Base-by-base conservation (phyloP, 495 filamentous ascomycete genomes). In the Tuber calosporum region DNA sequence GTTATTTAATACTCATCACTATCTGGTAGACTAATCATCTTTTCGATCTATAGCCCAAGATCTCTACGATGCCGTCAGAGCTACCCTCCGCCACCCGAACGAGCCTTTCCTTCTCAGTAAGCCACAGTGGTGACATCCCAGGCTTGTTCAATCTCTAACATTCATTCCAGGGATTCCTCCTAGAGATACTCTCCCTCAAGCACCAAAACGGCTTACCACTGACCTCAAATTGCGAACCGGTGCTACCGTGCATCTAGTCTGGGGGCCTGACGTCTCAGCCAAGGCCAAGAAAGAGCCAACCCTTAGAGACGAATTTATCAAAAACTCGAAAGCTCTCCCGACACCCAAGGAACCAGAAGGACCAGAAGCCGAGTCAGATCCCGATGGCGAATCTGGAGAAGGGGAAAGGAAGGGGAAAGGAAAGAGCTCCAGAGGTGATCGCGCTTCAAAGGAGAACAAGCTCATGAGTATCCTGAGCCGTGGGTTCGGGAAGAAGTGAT, bases 161-260 rank as follows among this genome's bases (percentile, higher is more conserved):
- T 4, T n/a, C 37, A 34, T 68, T 19, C 36, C 69, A 81, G 79
- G 81, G 42, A 81, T 81, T 22, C 80, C 80, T 37, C 80, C 80
- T 3, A 75, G 69, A 40, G 74, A 79, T 15, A 77, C 73, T 11
- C 83, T 89, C 34, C 84, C 88, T 34, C 80, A 87, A 20, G 83
- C 84, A 19, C 82, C 85, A 71, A 84, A 82, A 66, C 86, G 84
- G n/a, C 82, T 99, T 43, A 91, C 97, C 72, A 85, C 87, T 70
- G 88, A 91, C 72, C 86, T 96, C 69, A 85, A 88, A 5, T 86
- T 97, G 74, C 85, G 84, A 68, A 88, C 89, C 4, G 85, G 88
- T 17, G 89, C 92, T 40, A 83, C 96, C 36, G 85, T 98, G 41
- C 93, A 91, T 71, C 88, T 97, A 58, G 80, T 87, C 34, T 97